Base-by-base conservation (phyloP, 1,139 yeast species). In the Pichia cactophila region DNA sequence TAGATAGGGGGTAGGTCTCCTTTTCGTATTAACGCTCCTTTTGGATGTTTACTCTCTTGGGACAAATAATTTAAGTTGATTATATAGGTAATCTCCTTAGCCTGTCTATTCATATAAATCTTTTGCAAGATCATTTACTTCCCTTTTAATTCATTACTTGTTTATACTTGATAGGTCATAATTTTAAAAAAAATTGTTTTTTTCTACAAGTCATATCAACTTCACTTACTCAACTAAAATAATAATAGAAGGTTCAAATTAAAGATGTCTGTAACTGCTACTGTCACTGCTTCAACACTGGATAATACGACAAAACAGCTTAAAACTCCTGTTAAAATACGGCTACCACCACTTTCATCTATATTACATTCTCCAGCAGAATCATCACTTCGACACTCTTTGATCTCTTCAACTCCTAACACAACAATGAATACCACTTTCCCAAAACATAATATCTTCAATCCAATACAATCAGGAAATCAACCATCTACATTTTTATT, bases 391-490 rank as follows among this genome's bases (percentile, higher is more conserved):
- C 42, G 44, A 31, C 37, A 47, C 41, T 45, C 55, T 26, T 28
- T 48, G 28, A 17, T 41, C 26, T 14, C 26, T 10, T 38, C 41
- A 12, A 38, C 41, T 14, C 41, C 41, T 31, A 59, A 61, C 45
- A 62, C 61, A 5, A 51, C 50, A 6, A 53, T 53, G 38, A 54
- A 55, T 42, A 54, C 56, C 45, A 57, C 62, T 26, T 50, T 54
- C 35, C 59, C 62, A 16, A 53, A 38, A n/a, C 50, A 43, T 53
- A 59, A 11, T 29, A 45, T 33, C 35, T 40, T 26, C 33, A 50
- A 26, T 20, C 26, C 41, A 12, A 8, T 38, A 33, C 37, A 48
- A 4, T 20, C 43, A 12, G 42, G 43, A 28, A 33, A 31, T 31
- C 35, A 31, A 12, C 12, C 45, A 10, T 37, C 49, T 2, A 10